Base-by-base conservation (phyloP, 495 filamentous ascomycete species). In the Talaromyces nanjingensis region DNA sequence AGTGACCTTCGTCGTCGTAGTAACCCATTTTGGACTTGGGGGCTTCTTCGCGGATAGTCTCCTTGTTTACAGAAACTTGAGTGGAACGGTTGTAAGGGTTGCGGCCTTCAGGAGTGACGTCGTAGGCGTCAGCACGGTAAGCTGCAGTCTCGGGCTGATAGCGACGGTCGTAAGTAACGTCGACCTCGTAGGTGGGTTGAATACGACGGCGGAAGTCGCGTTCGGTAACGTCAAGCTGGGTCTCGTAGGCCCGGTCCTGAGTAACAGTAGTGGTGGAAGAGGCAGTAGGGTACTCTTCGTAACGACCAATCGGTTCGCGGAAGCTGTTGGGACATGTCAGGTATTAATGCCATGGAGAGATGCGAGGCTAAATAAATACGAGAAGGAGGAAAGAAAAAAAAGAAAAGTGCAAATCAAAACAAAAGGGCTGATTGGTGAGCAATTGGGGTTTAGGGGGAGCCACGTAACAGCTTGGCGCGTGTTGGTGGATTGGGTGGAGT, bases 1-100 rank as follows among this genome's bases (percentile, higher is more conserved):
- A 91, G 71, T 91, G 87, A 78, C 92, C 92, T 85, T 93, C 89
- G 81, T 96, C 91, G 90, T 96, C 92, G 91, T 96, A 96, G 86
- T 96, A 97, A 83, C 91, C 93, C 93, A 97, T 97, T 76, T 91
- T 90, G 79, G 80, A 79, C 80, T 83, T 81, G 58, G 74, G 71
- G 66, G 76, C 67, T 69, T 74, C 68, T 69, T 85, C 80, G 67
- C 83, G 78, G 63, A 79, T 84, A 54, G 76, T 77, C 67, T 76
- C 66, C 66, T 74, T 66, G 72, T 76, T 68, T 69, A 66, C 72
- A 64, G 74, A 72, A 67, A 73, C 67, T 71, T 69, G 77, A 27
- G 69, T 65, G 73, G 85, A 78, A 69, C 84, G 72, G 70, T 66
- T 69, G 68, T 74, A 71, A 69, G 56, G 71, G 37, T 29, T 39